Conservation (phyloP, 2,329 filamentous ascomycete species). For the Trichoderma asperellum region DNA sequence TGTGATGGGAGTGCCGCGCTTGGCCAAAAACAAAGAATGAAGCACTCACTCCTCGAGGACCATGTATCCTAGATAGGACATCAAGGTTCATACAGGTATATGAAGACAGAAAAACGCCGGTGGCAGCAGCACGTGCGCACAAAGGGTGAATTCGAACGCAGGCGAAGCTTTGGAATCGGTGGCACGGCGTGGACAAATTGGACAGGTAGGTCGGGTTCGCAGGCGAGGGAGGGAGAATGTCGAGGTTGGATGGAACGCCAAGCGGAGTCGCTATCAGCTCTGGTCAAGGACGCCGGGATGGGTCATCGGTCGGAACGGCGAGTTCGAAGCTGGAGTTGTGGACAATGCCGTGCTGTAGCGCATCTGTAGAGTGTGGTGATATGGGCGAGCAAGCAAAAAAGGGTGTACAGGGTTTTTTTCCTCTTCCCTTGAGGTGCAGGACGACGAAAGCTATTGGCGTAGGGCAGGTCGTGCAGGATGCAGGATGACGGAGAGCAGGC, state of each 20-base stretch:
- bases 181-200: slow-evolving; percentile 23
- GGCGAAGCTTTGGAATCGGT: neutral
- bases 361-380: slow-evolving; percentile 26
- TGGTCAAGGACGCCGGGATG: slow-evolving; percentile 22
- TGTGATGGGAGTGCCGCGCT: slow-evolving; percentile 13
- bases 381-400: slow-evolving; percentile 15
- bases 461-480: slow-evolving; percentile 24
- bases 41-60: slow-evolving; percentile 28
- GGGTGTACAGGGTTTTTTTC: neutral
- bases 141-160: neutral
- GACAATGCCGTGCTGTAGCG: slow-evolving; percentile 20
- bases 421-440: slow-evolving; percentile 10
- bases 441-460: slow-evolving; percentile 23
- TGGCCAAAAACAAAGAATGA: neutral
- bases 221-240: slow-evolving; percentile 14
- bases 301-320: slow-evolving; percentile 27
- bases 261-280: slow-evolving; percentile 27
- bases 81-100: slow-evolving; percentile 25
- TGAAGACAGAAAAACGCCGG: neutral
- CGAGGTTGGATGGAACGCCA: slow-evolving; percentile 2
- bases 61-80: slow-evolving; percentile 26
- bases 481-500: slow-evolving; percentile 27
- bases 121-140: neutral
- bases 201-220: neutral
- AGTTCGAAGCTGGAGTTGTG: slow-evolving; percentile 5